Evolutionary conservation across 352 stramenopile genomes (phyloP), one percentile per base, ranked within the genome.

Genomic region (Blastocystis sp.): DNA sequence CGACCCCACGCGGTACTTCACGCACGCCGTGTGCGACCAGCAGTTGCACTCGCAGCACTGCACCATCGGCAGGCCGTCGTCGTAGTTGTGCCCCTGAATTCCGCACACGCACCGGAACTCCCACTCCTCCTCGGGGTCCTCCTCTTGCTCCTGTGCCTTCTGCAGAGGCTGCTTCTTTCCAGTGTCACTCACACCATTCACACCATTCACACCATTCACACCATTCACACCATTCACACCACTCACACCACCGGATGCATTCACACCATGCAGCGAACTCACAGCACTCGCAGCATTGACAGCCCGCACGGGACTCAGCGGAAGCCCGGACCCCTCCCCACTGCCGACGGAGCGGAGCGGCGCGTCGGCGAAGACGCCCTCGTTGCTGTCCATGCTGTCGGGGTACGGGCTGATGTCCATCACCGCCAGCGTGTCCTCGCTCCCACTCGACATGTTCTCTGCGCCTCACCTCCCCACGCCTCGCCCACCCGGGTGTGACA

Each of bases 1-100:
- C 48, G 65, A 69, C 3, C 69, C 57, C 40, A 28, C 10, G 28
- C 69, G n/a, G 57, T 84, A 84, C 6, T 24, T 14, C 42, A 69
- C 65, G 40, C 78, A 88, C 7, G 65, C 42, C 43, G 52, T 74
- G 48, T 88, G 78, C 4, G n/a, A 78, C 78, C 78, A 88, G 28
- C 19, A 40, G 0, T 77, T 62, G 38, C 78, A 88, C 52, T 40
- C 14, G 14, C 42, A 40, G 61, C 78, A 88, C 68, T 88, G 64
- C 65, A 88, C 78, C 78, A 88, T 78, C 45, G 64, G n/a, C n/a
- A 19, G 34, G 38, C 78, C 78, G 61, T 88, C 78, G 45, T 88
- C 61, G 45, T 88, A 88, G 45, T 88, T 88, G 40, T 77, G 48
- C 19, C 54, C n/a, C 34, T 77, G 59, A 9, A 79, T 61, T 28